Base-by-base conservation (phyloP, 1,139 yeast species). In the Diutina catenulata region DNA sequence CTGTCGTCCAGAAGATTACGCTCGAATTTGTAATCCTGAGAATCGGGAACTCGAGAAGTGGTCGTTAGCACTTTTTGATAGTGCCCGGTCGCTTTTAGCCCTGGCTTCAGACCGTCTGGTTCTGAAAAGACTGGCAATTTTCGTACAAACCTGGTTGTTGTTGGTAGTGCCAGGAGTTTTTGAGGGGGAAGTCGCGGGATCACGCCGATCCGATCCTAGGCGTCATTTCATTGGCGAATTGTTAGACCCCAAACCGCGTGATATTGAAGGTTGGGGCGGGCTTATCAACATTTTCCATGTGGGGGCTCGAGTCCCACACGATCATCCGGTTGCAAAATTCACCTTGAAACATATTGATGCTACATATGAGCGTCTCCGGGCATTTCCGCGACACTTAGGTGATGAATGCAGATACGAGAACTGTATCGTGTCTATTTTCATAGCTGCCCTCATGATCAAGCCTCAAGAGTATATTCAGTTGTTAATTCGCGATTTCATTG, bases 381-480 rank as follows among this genome's bases (percentile, higher is more conserved):
- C 11, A 6, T 19, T 11, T 5, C 33, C 33, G 10, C 23, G 9
- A 11, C 15, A 29, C 5, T 6, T 11, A 6, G 8, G 13, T 4
- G 9, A 8, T 11, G 33, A 29, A 5, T 5, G n/a, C 13, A 24
- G 35, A 18, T 31, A 55, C 39, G 60, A 60, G 35, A 45, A 45
- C 15, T 49, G 68, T 22, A 45, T 62, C 28, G 58, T 64, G 9
- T 61, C 63, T 29, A 61, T 66, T 36, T 63, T 58, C 44, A 60
- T 70, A 1, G 62, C 72, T 3, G 69, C 72, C 3, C 53, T 65
- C 16, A 49, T 67, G 47, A 49, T 71, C 29, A 55, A 63, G 33
- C 66, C 73, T 1, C 57, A 56, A 3, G 52, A 50, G 40, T 62
- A 66, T 42, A 47, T 54, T 11, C 51, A 52, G 24, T 47, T 51